phyloP scores from a whole-genome alignment of 176 grass and related monocot species.

The Carex parvula region DNA sequence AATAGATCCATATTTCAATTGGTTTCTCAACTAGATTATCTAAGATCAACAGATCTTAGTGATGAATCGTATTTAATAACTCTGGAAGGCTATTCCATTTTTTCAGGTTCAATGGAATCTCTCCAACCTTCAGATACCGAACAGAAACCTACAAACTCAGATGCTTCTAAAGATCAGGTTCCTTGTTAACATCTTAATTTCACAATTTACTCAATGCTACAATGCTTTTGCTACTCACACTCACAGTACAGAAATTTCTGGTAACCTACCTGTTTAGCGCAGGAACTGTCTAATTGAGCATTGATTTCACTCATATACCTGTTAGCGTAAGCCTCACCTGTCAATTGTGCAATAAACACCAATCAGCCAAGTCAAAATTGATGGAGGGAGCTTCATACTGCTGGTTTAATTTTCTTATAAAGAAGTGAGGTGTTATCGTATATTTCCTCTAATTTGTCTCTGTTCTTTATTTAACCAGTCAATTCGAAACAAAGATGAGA shows the following conservation, averaged over 20 bases:
- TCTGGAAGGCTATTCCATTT: not conserved
- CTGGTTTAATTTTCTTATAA: not conserved
- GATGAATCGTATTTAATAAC: not conserved
- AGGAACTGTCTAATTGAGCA: not conserved
- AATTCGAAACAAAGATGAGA: constrained; percentile 28
- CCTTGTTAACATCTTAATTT: constrained; percentile 1
- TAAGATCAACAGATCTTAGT: not conserved
- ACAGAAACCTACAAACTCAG: constrained; percentile 15
- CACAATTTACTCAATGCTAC: not conserved
- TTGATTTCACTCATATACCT: not conserved
- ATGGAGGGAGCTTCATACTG: not conserved
- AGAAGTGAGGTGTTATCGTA: not conserved
- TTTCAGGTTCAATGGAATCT: constrained; percentile 22
- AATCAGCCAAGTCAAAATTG: not conserved
- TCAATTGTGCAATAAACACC: not conserved
- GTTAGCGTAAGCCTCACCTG: not conserved
- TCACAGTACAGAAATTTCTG: not conserved
- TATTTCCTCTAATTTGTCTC: not conserved
- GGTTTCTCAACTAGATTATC: not conserved
- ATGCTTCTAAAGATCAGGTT: constrained; percentile 28
- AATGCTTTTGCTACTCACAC: no score
- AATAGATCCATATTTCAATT: not conserved
- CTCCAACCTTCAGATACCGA: constrained; percentile 21
- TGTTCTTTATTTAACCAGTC: constrained; percentile 13
- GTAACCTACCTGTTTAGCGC: no score